Conservation (phyloP, 2,329 filamentous ascomycete genomes). For the Balansia obtecta region DNA sequence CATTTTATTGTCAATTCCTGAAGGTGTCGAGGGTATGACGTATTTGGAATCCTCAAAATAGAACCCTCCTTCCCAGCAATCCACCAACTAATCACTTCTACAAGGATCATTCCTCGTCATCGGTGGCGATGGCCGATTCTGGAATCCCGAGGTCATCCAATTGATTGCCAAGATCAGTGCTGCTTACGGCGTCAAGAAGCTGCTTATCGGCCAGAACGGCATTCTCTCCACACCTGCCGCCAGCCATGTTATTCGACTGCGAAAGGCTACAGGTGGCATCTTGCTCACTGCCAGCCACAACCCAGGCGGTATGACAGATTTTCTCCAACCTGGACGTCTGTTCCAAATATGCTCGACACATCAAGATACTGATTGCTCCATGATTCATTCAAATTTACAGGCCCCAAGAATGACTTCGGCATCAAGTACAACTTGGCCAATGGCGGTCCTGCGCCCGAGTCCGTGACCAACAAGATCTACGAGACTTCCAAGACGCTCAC, state of each 20-base stretch:
- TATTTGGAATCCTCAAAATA: not conserved
- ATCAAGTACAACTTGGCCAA: constrained; percentile 99
- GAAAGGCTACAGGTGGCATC: constrained; percentile 92
- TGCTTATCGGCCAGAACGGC: constrained; percentile 88
- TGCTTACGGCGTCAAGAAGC: constrained; percentile 97
- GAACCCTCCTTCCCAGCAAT: not conserved
- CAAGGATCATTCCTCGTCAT: constrained; percentile 76
- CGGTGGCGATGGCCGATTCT: constrained; percentile 92
- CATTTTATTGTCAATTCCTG: constrained; percentile 91
- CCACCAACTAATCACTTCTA: not conserved
- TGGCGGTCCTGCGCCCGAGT: constrained; percentile 88
- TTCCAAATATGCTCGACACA: not conserved
- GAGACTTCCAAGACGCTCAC: constrained; percentile 80
- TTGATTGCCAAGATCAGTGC: constrained; percentile 94
- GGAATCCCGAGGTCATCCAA: constrained; percentile 93
- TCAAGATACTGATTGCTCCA: not conserved
- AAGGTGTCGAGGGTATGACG: constrained; percentile 63
- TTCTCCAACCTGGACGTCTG: not conserved
- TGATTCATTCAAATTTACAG: constrained; percentile 29
- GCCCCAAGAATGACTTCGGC: constrained; percentile 88
- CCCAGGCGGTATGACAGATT: constrained; percentile 62
- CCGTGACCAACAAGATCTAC: constrained; percentile 96
- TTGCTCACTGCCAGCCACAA: constrained; percentile 96
- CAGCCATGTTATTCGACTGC: constrained; percentile 89
- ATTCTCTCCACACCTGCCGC: constrained; percentile 95